These are phyloP conservation scores for Asclepias syriaca DNA, from an alignment of 257 asterid species.

Conservation along the genomic window DNA sequence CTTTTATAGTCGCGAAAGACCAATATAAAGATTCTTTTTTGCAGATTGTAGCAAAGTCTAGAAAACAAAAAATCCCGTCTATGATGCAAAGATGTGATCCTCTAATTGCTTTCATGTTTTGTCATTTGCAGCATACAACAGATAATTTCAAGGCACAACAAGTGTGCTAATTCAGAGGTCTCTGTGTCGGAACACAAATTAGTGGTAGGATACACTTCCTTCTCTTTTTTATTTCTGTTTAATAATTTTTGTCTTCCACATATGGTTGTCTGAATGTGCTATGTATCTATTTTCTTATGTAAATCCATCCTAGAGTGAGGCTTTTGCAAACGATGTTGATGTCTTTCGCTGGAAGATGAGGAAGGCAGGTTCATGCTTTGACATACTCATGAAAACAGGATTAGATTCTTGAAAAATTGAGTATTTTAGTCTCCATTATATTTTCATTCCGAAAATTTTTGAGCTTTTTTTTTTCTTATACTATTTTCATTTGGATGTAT, in stretches of 20 bases:
- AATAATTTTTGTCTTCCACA: too few species aligned
- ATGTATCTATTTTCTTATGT: not conserved
- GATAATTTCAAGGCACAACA: constrained; percentile 47
- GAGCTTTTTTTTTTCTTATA: too few species aligned
- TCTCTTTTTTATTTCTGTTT: too few species aligned
- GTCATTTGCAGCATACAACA: constrained; percentile 51
- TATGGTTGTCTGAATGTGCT: not conserved
- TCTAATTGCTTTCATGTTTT: not conserved
- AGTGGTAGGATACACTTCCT: constrained; percentile 35
- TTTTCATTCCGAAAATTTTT: too few species aligned
- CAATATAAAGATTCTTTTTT: not conserved
- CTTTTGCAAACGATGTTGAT: not conserved
- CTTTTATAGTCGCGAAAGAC: not conserved
- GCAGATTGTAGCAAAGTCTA: too few species aligned
- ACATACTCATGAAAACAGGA: not conserved
- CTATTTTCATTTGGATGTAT: too few species aligned
- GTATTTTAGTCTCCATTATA: too few species aligned
- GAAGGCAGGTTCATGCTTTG: not conserved
- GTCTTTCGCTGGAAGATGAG: not conserved
- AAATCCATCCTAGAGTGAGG: not conserved
- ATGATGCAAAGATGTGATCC: not conserved
- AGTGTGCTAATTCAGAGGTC: constrained; percentile 27
- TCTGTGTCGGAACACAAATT: constrained; percentile 32
- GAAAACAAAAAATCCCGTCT: not conserved
- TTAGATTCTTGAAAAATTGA: not conserved